Conservation (phyloP, 495 filamentous ascomycete genomes). For the Neurospora sp. region DNA sequence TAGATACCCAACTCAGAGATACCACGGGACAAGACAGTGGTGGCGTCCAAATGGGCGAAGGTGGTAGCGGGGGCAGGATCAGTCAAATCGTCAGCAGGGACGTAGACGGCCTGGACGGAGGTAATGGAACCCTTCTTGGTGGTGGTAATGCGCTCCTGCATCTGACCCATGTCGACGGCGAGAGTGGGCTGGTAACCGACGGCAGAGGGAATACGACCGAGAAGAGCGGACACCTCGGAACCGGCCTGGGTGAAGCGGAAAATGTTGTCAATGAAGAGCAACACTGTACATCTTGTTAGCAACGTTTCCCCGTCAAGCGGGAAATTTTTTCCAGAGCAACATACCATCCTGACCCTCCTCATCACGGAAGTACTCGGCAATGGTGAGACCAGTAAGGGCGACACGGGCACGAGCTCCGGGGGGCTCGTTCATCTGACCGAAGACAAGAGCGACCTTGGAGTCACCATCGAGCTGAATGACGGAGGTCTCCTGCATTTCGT, state of each 20-base stretch:
- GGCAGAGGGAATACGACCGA: constrained; percentile 99
- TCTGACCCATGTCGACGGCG: constrained; percentile 99
- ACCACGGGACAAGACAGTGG: constrained; percentile 99
- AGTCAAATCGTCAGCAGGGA: constrained; percentile 99
- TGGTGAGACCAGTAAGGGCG: constrained; percentile 82
- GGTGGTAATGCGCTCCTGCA: constrained; percentile 99
- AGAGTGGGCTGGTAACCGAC: constrained; percentile 99
- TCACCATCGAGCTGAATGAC: constrained; percentile 99
- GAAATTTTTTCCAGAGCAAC: constrained; percentile 3
- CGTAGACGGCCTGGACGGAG: constrained; percentile 99
- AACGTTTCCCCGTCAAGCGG: not conserved
- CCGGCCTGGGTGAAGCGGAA: constrained; percentile 99
- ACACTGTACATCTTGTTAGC: constrained; percentile 43
- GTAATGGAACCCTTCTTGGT: constrained; percentile 99
- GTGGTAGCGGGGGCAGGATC: constrained; percentile 98
- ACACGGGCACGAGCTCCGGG: constrained; percentile 99
- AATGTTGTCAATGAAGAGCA: constrained; percentile 99
- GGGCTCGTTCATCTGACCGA: constrained; percentile 99
- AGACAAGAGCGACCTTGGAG: constrained; percentile 98
- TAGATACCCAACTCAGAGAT: constrained; percentile 99
- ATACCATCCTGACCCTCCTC: constrained; percentile 89
- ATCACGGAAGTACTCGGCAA: constrained; percentile 96
- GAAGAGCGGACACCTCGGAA: constrained; percentile 98
- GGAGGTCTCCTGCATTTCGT: constrained; percentile 99
- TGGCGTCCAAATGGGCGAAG: constrained; percentile 99